Evolutionary conservation across 1,284 basidiomycete genomes (phyloP).

Genomic region (Austroboletus niveus): DNA sequence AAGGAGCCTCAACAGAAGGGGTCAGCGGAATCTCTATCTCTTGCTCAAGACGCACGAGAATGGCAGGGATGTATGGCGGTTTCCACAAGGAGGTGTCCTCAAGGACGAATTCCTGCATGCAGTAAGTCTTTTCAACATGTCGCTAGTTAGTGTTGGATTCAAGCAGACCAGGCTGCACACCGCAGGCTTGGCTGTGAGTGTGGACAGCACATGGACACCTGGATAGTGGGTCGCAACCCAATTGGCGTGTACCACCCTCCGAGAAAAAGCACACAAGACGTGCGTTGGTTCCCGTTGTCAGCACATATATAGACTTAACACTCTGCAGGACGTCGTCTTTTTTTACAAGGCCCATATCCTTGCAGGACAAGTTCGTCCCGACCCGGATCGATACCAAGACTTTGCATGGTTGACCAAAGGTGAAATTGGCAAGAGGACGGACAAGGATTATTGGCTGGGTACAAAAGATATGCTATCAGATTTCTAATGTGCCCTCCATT

Average conservation of each 20-base stretch:
- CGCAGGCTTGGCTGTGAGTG: slow-evolving; percentile 65
- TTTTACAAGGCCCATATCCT: slow-evolving; percentile 85
- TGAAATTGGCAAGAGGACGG: slow-evolving; percentile 70
- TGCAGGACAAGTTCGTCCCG: slow-evolving; percentile 67
- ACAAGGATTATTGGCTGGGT: slow-evolving; percentile 69
- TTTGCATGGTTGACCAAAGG: slow-evolving; percentile 92
- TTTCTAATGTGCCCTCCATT: slow-evolving; percentile 23
- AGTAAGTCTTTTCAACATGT: slow-evolving; percentile 37
- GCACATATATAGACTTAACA: neutral
- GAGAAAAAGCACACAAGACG: slow-evolving; percentile 35
- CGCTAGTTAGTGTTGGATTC: neutral
- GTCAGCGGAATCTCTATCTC: slow-evolving; percentile 85
- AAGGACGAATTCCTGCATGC: slow-evolving; percentile 69
- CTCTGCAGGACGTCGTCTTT: slow-evolving; percentile 53
- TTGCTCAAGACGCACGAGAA: slow-evolving; percentile 56
- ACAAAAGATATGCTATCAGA: slow-evolving; percentile 81
- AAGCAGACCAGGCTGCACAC: slow-evolving; percentile 57
- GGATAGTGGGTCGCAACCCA: slow-evolving; percentile 76
- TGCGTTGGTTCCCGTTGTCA: slow-evolving; percentile 13
- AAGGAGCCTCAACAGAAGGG: slow-evolving; percentile 77
- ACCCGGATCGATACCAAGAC: slow-evolving; percentile 55
- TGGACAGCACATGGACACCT: slow-evolving; percentile 76
- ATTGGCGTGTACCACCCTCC: slow-evolving; percentile 64
- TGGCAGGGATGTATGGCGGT: slow-evolving; percentile 69
- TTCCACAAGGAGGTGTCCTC: slow-evolving; percentile 70